Conservation (phyloP, 2,329 filamentous ascomycete genomes). For the Fusarium sarcochroum region DNA sequence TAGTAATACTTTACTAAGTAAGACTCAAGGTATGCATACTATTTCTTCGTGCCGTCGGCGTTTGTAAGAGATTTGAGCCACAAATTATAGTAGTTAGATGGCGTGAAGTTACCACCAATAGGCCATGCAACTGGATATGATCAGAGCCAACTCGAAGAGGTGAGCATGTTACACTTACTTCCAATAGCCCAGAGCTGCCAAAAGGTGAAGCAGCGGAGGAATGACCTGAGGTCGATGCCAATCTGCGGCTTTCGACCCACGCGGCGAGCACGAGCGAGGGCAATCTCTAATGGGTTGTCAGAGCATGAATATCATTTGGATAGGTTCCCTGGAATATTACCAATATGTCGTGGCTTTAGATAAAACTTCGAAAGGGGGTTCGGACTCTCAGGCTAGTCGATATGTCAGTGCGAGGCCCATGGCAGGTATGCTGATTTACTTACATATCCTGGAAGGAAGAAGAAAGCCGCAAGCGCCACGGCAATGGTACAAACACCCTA, state of each 20-base stretch:
- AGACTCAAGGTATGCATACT: neutral
- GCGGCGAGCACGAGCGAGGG: neutral
- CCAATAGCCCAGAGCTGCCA: neutral
- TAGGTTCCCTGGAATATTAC: neutral
- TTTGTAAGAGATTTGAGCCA: neutral
- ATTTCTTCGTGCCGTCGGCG: neutral
- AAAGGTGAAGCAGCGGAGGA: neutral
- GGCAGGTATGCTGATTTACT: neutral
- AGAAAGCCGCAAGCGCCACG: neutral
- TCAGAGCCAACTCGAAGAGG: neutral
- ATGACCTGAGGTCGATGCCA: neutral
- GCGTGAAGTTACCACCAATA: neutral
- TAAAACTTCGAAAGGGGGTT: neutral
- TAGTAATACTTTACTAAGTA: neutral
- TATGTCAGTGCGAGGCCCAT: neutral
- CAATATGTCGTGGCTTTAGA: neutral
- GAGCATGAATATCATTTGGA: neutral
- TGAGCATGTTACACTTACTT: neutral
- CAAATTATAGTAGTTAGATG: neutral
- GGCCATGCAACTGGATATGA: neutral
- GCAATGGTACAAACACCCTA: neutral
- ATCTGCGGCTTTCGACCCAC: neutral
- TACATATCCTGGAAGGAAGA: neutral
- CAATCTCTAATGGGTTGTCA: neutral
- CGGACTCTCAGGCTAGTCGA: neutral